phyloP scores from a whole-genome alignment of 2,329 filamentous ascomycete genomes.

The Nigrograna mackinnonii region DNA sequence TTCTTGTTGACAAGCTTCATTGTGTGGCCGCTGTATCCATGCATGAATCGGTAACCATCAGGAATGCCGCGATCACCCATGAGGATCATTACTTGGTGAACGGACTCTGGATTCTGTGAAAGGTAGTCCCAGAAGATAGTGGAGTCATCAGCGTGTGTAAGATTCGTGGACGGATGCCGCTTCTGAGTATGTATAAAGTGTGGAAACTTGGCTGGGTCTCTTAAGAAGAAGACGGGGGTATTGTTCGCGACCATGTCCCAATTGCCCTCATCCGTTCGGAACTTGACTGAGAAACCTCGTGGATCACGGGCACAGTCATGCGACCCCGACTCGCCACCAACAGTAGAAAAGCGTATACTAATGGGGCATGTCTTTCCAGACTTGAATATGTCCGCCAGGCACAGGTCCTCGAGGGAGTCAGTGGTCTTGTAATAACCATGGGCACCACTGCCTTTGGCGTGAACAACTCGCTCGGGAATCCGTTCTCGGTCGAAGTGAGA shows the following conservation, averaged over 20 bases:
- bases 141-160: conserved; percentile 66
- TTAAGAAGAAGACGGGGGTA: conserved; percentile 75
- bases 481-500: conserved; percentile 56
- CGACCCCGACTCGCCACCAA: conserved; percentile 73
- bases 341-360: conserved; percentile 73
- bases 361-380: conserved; percentile 69
- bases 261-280: conserved; percentile 74
- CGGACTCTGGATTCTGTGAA: conserved; percentile 56
- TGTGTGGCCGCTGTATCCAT: conserved; percentile 58
- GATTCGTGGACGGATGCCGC: conserved; percentile 70
- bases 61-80: conserved; percentile 61
- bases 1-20: conserved; percentile 58
- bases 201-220: conserved; percentile 74
- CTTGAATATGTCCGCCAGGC: conserved; percentile 52
- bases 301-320: conserved; percentile 74
- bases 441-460: conserved; percentile 54
- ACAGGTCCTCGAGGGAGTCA: conserved; percentile 50
- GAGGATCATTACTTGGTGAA: conserved; percentile 58
- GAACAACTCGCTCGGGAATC: conserved; percentile 55
- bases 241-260: conserved; percentile 76
- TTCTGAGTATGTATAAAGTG: conserved; percentile 77
- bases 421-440: conserved; percentile 54
- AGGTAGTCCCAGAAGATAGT: conserved; percentile 71
- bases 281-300: conserved; percentile 73
- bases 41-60: conserved; percentile 59